Percentiles rank a stretch among this genome's conserved stretches.
Evolutionary conservation across 2,329 filamentous ascomycete genomes (phyloP).

Genomic region (Corniculantispora saksenae): DNA sequence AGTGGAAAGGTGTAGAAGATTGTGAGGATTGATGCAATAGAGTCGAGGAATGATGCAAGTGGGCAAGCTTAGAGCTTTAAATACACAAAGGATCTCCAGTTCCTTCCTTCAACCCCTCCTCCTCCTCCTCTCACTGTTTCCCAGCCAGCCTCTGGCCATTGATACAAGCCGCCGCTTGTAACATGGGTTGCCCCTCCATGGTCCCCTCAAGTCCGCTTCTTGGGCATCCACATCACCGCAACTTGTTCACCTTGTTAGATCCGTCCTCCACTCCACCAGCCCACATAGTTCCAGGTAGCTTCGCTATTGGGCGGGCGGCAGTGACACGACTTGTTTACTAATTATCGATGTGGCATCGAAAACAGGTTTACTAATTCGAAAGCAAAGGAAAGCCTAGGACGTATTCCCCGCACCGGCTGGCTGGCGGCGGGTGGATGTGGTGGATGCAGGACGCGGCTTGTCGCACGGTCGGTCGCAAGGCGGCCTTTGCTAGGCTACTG

Average conservation of each 20-base stretch:
- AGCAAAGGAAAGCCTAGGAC: background rate
- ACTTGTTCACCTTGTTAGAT: constrained; percentile 4
- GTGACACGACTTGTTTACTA: constrained; percentile 6
- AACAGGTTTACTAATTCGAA: constrained; percentile 8
- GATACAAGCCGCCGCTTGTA: background rate
- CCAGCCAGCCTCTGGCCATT: background rate
- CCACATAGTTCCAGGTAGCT: constrained; percentile 2
- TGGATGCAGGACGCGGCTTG: background rate
- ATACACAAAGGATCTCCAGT: background rate
- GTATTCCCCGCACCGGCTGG: background rate
- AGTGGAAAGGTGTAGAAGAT: background rate
- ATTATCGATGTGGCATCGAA: background rate
- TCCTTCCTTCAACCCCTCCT: background rate
- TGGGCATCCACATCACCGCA: constrained; percentile 1
- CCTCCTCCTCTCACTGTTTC: background rate
- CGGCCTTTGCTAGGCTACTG: background rate
- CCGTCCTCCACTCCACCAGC: constrained; percentile 5
- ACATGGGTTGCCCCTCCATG: background rate
- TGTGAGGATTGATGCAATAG: background rate
- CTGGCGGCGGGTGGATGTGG: too few relatives aligned
- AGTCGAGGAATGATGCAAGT: background rate
- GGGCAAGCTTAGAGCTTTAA: constrained; percentile 11
- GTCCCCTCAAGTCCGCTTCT: background rate
- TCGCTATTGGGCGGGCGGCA: background rate
- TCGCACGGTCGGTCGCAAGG: background rate